These are phyloP conservation scores for Aspergillus persii DNA, from an alignment of 2,329 filamentous ascomycete genomes.

Conservation along the genomic window DNA sequence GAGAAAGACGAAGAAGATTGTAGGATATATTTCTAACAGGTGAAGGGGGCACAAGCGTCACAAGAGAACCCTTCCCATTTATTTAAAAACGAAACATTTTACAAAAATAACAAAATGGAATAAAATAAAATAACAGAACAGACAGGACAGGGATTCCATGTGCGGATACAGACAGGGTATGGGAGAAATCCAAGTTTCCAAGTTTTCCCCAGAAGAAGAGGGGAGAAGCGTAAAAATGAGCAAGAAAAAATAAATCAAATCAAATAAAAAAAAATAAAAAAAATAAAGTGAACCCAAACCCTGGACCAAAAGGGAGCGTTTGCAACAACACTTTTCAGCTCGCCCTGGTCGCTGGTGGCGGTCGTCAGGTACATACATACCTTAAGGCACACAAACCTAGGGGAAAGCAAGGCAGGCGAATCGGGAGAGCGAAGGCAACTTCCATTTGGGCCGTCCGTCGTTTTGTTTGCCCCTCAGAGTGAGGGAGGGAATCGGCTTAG, in stretches of 20 bases:
- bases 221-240: not conserved
- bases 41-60: not conserved
- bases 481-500: not conserved
- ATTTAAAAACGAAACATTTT: not conserved
- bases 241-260: conserved; percentile 1
- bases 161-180: too few relatives aligned
- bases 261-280: not conserved
- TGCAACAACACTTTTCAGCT: not conserved
- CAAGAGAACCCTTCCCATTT: not conserved
- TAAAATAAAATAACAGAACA: not conserved
- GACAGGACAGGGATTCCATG: too few relatives aligned
- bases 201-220: not conserved
- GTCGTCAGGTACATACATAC: not conserved
- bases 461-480: not conserved
- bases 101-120: not conserved
- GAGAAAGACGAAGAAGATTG: conserved; percentile 4
- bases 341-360: conserved; percentile 8
- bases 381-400: not conserved
- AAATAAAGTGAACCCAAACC: not conserved
- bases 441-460: not conserved
- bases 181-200: too few relatives aligned
- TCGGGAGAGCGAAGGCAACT: conserved; percentile 1
- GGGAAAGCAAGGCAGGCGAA: not conserved
- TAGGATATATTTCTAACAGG: not conserved
- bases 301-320: not conserved